Evolutionary conservation across 331 rosid genomes (phyloP).

Genomic region (Malus hybrid): DNA sequence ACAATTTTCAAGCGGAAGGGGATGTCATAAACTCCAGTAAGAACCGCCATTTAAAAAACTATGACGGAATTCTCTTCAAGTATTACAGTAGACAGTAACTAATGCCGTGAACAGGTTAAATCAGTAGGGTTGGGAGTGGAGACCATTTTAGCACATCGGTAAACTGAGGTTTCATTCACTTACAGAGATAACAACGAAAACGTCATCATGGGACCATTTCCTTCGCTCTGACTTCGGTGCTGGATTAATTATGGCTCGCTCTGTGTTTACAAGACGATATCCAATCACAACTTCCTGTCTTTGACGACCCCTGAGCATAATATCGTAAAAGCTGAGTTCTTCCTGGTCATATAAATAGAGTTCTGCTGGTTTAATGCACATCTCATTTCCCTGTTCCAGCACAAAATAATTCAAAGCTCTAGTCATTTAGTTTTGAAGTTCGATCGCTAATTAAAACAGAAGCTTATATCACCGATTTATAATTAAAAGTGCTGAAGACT

Average conservation of each 20-base stretch:
- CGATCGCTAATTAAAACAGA: not conserved
- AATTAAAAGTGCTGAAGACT: too few relatives aligned
- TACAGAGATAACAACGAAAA: constrained; percentile 67
- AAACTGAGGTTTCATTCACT: constrained; percentile 28
- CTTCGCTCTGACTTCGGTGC: constrained; percentile 47
- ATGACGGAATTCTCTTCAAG: not conserved
- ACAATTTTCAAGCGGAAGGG: constrained; percentile 12
- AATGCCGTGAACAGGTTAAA: not conserved
- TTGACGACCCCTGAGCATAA: constrained; percentile 80
- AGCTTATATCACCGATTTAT: too few relatives aligned
- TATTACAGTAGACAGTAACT: not conserved
- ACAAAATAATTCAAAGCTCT: not conserved
- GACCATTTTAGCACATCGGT: not conserved
- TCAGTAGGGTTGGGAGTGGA: not conserved
- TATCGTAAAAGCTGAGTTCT: constrained; percentile 73
- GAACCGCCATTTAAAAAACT: constrained; percentile 4
- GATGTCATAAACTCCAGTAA: constrained; percentile 2
- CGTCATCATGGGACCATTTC: constrained; percentile 87
- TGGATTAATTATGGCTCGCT: constrained; percentile 83
- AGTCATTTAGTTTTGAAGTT: not conserved
- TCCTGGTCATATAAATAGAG: constrained; percentile 90
- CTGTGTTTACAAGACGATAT: constrained; percentile 55
- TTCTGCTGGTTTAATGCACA: constrained; percentile 90
- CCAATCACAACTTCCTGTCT: constrained; percentile 85
- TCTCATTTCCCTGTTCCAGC: constrained; percentile 69